Base-by-base conservation (phyloP, 352 stramenopile genomes). In the Phytophthora podocarpi region DNA sequence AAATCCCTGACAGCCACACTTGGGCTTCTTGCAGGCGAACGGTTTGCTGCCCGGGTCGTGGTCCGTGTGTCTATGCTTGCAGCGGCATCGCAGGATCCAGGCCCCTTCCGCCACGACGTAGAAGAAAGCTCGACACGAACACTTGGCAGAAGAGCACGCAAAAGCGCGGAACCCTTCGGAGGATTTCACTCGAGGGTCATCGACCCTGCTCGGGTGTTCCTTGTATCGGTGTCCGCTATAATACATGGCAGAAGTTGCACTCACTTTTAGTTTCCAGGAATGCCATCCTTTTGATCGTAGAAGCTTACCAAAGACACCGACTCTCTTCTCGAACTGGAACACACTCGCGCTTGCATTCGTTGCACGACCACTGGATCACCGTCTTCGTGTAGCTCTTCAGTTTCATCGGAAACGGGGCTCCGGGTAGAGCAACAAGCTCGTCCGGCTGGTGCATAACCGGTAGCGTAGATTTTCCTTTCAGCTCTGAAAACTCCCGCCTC, bases 1-100 rank as follows among this genome's bases (percentile, higher is more conserved):
- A 50, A 96, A 90, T 30, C 65, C 80, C 1, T 57, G 45, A 60
- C 87, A 96, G 11, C 30, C 31, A 45, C 85, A 94, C 27, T 73
- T 80, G 12, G 67, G 32, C 39, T 90, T 91, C 2, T 57, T 73
- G 71, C 80, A 93, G 2, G 37, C 16, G 52, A 81, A 82, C 5
- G 81, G 76, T 31, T 59, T 46, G 0, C 26, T 32, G 7, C 56
- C 55, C 2, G 83, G 50, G 55, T 93, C 78, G 58, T 94, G 83
- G 18, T 93, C 80, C 0, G 70, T 80, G 68, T 93, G 87, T 34
- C 86, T 85, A 69, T 94, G 83, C 58, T 94, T 94, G 67, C 87
- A 94, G 27, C 75, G 73, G 43, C 80, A 94, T 54, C 83, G 78
- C 41, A 92, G 64, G 41, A 96, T 84, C 85, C 82, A 93, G 39